Percentiles rank a stretch among this genome's conserved stretches.
phyloP scores from a whole-genome alignment of 2,329 filamentous ascomycete species.

The Seiridium cupressi region DNA sequence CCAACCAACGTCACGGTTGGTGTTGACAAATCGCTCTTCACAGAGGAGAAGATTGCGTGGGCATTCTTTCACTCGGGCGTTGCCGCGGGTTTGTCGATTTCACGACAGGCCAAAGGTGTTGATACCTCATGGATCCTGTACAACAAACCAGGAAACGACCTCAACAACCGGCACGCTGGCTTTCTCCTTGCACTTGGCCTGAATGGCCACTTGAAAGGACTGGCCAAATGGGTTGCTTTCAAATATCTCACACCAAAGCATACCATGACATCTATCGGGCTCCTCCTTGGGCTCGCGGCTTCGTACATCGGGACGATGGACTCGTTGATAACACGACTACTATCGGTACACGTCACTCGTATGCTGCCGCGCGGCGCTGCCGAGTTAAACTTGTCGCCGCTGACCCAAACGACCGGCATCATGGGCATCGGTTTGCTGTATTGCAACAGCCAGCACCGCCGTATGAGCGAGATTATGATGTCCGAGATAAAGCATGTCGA shows the following conservation, averaged over 20 bases:
- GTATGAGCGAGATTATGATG: conserved; percentile 99
- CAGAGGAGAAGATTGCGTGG: conserved; percentile 97
- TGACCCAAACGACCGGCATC: conserved; percentile 92
- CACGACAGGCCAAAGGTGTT: conserved; percentile 84
- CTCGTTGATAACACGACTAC: conserved; percentile 83
- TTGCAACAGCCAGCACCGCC: conserved; percentile 90
- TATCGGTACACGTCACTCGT: conserved; percentile 93
- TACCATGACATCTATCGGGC: conserved; percentile 96
- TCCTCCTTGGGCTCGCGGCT: conserved; percentile 87
- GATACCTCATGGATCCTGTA: conserved; percentile 99
- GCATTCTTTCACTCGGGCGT: conserved; percentile 98
- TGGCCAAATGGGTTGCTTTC: conserved; percentile 98
- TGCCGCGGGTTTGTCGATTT: conserved; percentile 88
- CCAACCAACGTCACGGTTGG: conserved; percentile 89
- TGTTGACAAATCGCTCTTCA: conserved; percentile 84
- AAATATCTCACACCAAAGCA: conserved; percentile 99
- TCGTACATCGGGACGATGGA: conserved; percentile 98
- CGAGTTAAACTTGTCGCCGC: conserved; percentile 86
- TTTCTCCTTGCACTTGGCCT: conserved; percentile 88
- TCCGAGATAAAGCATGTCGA: conserved; percentile 93
- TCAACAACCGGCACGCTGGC: conserved; percentile 94
- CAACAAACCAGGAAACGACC: conserved; percentile 84
- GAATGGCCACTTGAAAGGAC: conserved; percentile 88
- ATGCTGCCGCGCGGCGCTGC: conserved; percentile 92
- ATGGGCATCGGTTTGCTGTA: conserved; percentile 97